A percentile compares a stretch with the other conserved stretches of the same genome.
Conservation (phyloP, 345 rosid genomes). For the Moringa oleifera region DNA sequence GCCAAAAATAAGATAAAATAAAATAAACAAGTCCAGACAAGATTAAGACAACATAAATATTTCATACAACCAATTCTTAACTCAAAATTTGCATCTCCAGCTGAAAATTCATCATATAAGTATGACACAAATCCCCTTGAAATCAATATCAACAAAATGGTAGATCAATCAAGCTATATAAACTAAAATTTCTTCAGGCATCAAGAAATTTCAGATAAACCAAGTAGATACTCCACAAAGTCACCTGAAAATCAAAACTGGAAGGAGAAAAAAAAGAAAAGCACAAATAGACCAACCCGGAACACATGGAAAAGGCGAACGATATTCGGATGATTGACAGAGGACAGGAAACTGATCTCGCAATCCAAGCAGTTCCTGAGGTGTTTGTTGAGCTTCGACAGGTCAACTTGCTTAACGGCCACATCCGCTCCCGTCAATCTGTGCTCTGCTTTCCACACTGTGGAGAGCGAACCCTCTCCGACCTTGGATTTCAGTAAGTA, state of each 20-base stretch:
- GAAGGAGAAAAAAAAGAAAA: background rate
- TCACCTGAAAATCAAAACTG: background rate
- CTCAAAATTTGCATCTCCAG: too few relatives aligned
- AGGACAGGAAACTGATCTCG: conserved; percentile 52
- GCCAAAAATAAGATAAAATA: too few relatives aligned
- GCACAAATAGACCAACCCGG: conserved; percentile 37
- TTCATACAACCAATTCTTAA: too few relatives aligned
- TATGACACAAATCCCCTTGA: background rate
- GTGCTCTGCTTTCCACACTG: conserved; percentile 51
- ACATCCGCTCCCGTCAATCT: conserved; percentile 37
- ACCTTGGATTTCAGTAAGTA: conserved; percentile 45
- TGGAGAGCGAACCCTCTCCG: conserved; percentile 37
- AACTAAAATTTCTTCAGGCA: background rate
- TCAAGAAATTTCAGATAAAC: background rate
- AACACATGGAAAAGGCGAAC: conserved; percentile 41
- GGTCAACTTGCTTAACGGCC: conserved; percentile 55
- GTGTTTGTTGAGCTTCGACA: conserved; percentile 42
- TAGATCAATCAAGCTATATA: background rate
- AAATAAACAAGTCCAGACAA: too few relatives aligned
- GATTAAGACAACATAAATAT: too few relatives aligned
- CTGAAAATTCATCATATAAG: too few relatives aligned
- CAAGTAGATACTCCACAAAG: background rate
- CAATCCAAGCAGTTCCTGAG: conserved; percentile 42
- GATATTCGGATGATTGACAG: conserved; percentile 56
- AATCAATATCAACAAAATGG: background rate